Evolutionary conservation across 2,329 filamentous ascomycete genomes (phyloP).

Genomic region (Phoma herbarum): DNA sequence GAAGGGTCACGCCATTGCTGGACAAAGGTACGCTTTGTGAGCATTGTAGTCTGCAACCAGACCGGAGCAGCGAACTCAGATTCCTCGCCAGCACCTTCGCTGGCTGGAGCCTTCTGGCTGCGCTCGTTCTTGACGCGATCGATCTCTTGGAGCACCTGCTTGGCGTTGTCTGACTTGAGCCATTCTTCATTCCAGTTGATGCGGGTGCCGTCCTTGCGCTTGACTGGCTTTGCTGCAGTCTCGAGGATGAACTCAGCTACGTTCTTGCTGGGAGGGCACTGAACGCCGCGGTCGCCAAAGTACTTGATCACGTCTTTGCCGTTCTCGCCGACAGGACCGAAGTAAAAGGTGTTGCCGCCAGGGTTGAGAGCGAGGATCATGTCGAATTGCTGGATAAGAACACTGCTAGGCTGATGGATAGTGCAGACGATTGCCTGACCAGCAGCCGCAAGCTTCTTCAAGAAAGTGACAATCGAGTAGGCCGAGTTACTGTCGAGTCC

Average conservation of each 20-base stretch:
- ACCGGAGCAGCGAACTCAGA: constrained; percentile 73
- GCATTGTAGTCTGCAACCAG: constrained; percentile 67
- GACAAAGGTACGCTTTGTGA: constrained; percentile 74
- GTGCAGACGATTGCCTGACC: constrained; percentile 78
- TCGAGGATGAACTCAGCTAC: constrained; percentile 73
- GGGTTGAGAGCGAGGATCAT: constrained; percentile 75
- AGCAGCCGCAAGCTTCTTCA: constrained; percentile 71
- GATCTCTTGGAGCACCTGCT: constrained; percentile 70
- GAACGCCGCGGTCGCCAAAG: constrained; percentile 71
- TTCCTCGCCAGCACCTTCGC: constrained; percentile 29
- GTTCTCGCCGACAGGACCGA: constrained; percentile 74
- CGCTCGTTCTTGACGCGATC: constrained; percentile 68
- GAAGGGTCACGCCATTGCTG: constrained; percentile 80
- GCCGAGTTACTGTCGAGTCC: constrained; percentile 75
- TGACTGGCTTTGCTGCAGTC: constrained; percentile 67
- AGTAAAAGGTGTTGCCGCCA: constrained; percentile 76
- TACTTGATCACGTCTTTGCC: constrained; percentile 72
- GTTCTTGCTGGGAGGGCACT: constrained; percentile 72
- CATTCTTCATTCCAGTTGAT: constrained; percentile 81
- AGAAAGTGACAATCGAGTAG: constrained; percentile 72
- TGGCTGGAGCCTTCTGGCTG: constrained; percentile 54
- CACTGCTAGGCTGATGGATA: constrained; percentile 75
- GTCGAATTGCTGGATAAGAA: constrained; percentile 76
- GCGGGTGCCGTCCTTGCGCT: constrained; percentile 61
- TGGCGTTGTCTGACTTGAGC: constrained; percentile 70